Base-by-base conservation (phyloP, 2,329 filamentous ascomycete genomes). In the Pseudocercospora musae region DNA sequence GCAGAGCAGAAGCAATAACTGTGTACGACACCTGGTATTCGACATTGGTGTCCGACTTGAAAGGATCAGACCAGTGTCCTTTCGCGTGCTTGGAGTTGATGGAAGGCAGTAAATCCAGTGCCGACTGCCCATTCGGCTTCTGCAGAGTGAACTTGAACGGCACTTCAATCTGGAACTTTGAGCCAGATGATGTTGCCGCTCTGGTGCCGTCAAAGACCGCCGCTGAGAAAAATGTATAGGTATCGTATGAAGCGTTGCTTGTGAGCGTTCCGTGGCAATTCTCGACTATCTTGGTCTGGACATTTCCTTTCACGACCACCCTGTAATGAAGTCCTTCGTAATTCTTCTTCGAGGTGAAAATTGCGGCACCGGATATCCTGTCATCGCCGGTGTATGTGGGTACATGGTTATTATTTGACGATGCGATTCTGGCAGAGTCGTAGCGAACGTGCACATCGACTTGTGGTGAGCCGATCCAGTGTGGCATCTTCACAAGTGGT, bases 21-120 rank as follows among this genome's bases (percentile, higher is more conserved):
- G 49, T 59, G 27, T 66, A 66, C 9, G 33, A 63, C 27, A 66
- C 59, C 4, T 57, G 37, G 21, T 63, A 66, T 5, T 66, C 40
- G 2, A 52, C 53, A 37, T 59, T 53, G 25, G 56, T 31, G 1
- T 37, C 60, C 9, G 58, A 15, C 29, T 63, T 61, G 61, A 66
- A 63, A n/a, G 49, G 50, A 25, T 62, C 56, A 10, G 60, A 59
- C 60, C 60, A 66, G n/a, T 57, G 58, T n/a, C 52, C 52, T 15
- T 40, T 44, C 9, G 25, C 37, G 3, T 58, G 23, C n/a, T 59
- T 66, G n/a, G 63, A 66, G 25, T 62, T 55, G 15, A 63, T 11
- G 20, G 63, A 60, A 37, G 63, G 63, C 8, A 62, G 44, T 20
- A 63, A 25, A n/a, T 57, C 42, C 7, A 52, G 42, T 8, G 55